A percentile compares a stretch with the other conserved stretches of the same genome.
Conservation (phyloP, 2,329 filamentous ascomycete species). For the Penicillium decumbens region DNA sequence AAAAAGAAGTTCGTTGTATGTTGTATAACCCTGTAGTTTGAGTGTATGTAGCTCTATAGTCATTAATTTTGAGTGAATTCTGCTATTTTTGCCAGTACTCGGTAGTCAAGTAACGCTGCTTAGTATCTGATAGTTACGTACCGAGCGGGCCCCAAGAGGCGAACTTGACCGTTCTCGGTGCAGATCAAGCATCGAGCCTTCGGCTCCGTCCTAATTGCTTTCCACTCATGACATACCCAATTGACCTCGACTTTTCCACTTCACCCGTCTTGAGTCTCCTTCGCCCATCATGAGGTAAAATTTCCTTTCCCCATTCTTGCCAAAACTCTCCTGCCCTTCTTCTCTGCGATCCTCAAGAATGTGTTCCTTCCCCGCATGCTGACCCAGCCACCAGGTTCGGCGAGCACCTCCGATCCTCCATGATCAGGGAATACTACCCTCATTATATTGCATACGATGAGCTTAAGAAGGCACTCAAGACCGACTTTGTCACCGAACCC, state of each 20-base stretch:
- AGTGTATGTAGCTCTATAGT: not conserved
- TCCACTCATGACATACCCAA: conserved; percentile 8
- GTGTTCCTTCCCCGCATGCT: conserved; percentile 12
- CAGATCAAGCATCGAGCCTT: conserved; percentile 10
- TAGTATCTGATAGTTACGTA: not conserved
- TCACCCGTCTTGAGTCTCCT: not conserved
- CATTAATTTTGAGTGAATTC: not conserved
- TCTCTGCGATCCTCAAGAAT: not conserved
- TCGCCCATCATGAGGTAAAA: conserved; percentile 4
- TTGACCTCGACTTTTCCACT: conserved; percentile 1
- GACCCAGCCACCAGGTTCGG: conserved; percentile 62
- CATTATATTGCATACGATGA: conserved; percentile 98
- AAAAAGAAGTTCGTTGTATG: not conserved
- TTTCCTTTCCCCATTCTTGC: not conserved
- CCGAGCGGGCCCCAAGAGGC: not conserved
- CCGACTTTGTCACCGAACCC: conserved; percentile 55
- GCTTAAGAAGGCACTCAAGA: conserved; percentile 81
- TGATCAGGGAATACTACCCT: conserved; percentile 96
- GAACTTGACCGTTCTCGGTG: conserved; percentile 15
- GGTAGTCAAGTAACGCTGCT: not conserved
- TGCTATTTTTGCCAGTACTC: too few species aligned
- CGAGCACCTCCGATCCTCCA: conserved; percentile 89
- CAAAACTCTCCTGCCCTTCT: not conserved
- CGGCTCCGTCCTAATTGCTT: conserved; percentile 1
- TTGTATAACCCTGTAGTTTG: not conserved